Evolutionary conservation across 2,329 filamentous ascomycete species (phyloP).

Genomic region (Alternaria brassicae): DNA sequence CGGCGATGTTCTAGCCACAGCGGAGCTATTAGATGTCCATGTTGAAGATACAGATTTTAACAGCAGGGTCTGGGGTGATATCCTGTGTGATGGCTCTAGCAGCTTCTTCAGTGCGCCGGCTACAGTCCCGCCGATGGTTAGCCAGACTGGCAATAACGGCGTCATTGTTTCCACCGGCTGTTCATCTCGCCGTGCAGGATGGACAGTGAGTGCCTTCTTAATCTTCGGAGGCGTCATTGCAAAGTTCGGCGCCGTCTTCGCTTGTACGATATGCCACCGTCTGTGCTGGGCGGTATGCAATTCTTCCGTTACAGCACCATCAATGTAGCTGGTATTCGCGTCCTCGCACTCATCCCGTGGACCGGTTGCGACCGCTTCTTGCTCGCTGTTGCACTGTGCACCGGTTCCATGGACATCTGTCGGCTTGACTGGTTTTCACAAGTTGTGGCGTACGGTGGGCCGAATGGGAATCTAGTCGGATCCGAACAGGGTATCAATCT

Average conservation of each 20-base stretch:
- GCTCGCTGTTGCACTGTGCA: slow-evolving; percentile 32
- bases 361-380: slow-evolving; percentile 40
- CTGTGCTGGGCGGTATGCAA: slow-evolving; percentile 58
- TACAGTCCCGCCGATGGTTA: slow-evolving; percentile 39
- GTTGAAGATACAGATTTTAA: slow-evolving; percentile 41
- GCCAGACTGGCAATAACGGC: slow-evolving; percentile 40
- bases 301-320: slow-evolving; percentile 41
- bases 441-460: slow-evolving; percentile 49
- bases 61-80: slow-evolving; percentile 35
- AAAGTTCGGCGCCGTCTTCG: slow-evolving; percentile 40
- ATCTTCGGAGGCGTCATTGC: slow-evolving; percentile 39
- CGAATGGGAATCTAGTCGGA: slow-evolving; percentile 48
- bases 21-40: slow-evolving; percentile 34
- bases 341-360: slow-evolving; percentile 37
- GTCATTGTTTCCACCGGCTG: slow-evolving; percentile 40
- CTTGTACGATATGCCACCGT: slow-evolving; percentile 42
- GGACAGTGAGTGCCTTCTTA: slow-evolving; percentile 37
- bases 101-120: slow-evolving; percentile 38
- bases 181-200: slow-evolving; percentile 37
- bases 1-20: slow-evolving; percentile 43
- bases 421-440: slow-evolving; percentile 51
- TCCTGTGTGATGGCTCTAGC: slow-evolving; percentile 38
- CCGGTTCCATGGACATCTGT: slow-evolving; percentile 50
- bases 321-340: slow-evolving; percentile 36
- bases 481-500: slow-evolving; percentile 53